Evolutionary conservation across 1,139 yeast genomes (phyloP), one percentile per base, ranked within the genome.

Genomic region (Yamadazyma taylorii): DNA sequence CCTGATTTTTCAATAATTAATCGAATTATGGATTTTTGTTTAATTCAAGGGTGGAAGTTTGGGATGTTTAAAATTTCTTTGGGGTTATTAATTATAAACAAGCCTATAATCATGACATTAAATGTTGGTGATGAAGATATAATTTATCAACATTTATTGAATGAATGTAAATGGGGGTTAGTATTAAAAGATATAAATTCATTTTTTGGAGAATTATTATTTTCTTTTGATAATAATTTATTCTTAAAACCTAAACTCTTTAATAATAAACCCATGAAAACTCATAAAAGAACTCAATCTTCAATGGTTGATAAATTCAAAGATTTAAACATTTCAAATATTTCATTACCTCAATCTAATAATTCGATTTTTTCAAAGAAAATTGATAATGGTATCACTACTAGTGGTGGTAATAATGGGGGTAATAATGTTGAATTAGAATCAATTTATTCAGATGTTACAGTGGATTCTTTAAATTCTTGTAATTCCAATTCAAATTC

Each of bases 41-140:
- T 81, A 41, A 63, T 81, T 25, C 85, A 81, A 57, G 88, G 88
- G 11, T 83, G 83, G 65, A 75, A 80, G 46, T 66, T 71, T 21
- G 84, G 86, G 0, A 61, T 81, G 48, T 72, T 81, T 60, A 75
- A 83, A 46, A 71, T 79, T 8, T 79, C 84, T 1, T 51, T 81
- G 34, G 81, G 84, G 0, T 62, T 81, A 15, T 61, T 81, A 33
- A 55, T 74, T 23, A 65, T 73, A 32, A 81, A 81, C 53, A 65
- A 73, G 43, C 70, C 72, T 6, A 62, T 75, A n/a, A 62, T 81
- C 35, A 60, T 76, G 66, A 61, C 68, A 17, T 67, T 79, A 39
- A 64, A 61, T 12, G 53, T 55, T 25, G 70, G 67, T 16, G 84
- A 79, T 45, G 81, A 79, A 43, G 88, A 81, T 50, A 77, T 79